Evolutionary conservation across 345 rosid species (phyloP), one percentile per base, ranked within the genome.

Genomic region (Stellera chamaejasme): DNA sequence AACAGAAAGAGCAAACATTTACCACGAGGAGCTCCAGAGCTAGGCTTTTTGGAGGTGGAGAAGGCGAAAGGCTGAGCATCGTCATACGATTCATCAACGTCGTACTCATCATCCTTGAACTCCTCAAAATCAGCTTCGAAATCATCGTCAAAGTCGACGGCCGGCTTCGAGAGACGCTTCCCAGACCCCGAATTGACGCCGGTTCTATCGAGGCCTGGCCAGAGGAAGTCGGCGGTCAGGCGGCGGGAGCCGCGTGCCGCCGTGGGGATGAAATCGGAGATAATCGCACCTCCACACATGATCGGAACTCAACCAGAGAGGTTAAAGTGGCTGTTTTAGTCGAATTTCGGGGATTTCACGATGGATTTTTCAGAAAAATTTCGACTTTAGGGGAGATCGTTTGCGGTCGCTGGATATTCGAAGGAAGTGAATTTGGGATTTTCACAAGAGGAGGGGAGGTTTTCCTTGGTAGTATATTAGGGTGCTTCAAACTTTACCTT

Each of bases 211-310:
- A 74, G 94, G 77, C 78, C 84, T 57, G 93, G 84, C 99, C 96
- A 93, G 5, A 84, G 66, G 16, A 61, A 75, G 50, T 83, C 91
- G 23, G 84, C 65, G n/a, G 85, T 81, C 47, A 82, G 67, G 10
- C 77, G 71, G 67, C 74, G 65, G 4, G 83, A 55, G 46, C 56
- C 64, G 39, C 39, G 39, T 1, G 39, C 7, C 19, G 78, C 45
- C 46, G 82, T 73, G 53, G 84, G 70, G 3, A 87, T 75, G 68
- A 81, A 81, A 57, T 72, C 96, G 67, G 97, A 79, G 70, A 93
- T 93, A 43, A 89, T 84, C 25, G 99, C 91, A 64, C 99, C 99
- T 75, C 99, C 99, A 82, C 99, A 93, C 99, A 93, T 93, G 86
- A 59, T 69, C 39, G 13, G 32, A 32, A 27, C 32, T 6, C n/a